Percentiles rank a stretch among this genome's conserved stretches.
These are phyloP conservation scores for Bipolaris gigantea DNA, from an alignment of 2,329 filamentous ascomycete species.

Conservation along the genomic window DNA sequence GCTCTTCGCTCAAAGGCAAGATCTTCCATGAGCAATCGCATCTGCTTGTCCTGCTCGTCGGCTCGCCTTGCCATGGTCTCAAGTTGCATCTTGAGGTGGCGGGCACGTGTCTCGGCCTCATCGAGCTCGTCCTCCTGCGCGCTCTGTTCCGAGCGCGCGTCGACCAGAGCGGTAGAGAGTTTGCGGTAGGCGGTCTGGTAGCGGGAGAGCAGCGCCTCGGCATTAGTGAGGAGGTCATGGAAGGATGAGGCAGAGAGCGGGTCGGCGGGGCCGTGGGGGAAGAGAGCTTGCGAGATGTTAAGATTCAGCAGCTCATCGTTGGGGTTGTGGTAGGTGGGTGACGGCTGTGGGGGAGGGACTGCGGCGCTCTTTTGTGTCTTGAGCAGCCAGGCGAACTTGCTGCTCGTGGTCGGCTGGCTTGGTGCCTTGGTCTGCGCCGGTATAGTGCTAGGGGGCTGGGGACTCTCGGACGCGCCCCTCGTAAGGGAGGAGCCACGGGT, in stretches of 20 bases:
- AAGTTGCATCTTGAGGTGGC: constrained; percentile 62
- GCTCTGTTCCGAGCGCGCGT: constrained; percentile 57
- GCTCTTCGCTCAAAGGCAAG: constrained; percentile 39
- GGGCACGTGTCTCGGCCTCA: constrained; percentile 60
- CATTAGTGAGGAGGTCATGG: constrained; percentile 59
- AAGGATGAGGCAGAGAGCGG: constrained; percentile 57
- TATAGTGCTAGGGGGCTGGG: constrained; percentile 20
- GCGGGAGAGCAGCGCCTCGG: constrained; percentile 56
- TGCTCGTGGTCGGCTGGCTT: constrained; percentile 29
- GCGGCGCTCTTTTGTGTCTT: constrained; percentile 40
- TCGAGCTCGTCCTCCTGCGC: constrained; percentile 64
- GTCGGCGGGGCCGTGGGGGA: constrained; percentile 54
- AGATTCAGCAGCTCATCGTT: constrained; percentile 57
- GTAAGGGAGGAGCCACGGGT: constrained; percentile 36
- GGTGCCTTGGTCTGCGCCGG: constrained; percentile 25
- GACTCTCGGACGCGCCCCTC: constrained; percentile 25
- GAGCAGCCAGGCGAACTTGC: constrained; percentile 44
- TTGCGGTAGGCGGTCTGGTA: constrained; percentile 60
- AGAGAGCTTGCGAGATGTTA: constrained; percentile 58
- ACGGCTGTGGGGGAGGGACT: constrained; percentile 25
- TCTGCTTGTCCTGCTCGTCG: constrained; percentile 59
- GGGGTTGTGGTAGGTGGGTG: constrained; percentile 42
- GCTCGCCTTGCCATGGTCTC: constrained; percentile 61
- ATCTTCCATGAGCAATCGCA: constrained; percentile 45
- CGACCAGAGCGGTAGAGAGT: constrained; percentile 48